Percentiles rank a stretch among this genome's conserved stretches.
These are phyloP conservation scores for Plasmodium malariae DNA, from an alignment of 169 alveolate species.

Conservation along the genomic window DNA sequence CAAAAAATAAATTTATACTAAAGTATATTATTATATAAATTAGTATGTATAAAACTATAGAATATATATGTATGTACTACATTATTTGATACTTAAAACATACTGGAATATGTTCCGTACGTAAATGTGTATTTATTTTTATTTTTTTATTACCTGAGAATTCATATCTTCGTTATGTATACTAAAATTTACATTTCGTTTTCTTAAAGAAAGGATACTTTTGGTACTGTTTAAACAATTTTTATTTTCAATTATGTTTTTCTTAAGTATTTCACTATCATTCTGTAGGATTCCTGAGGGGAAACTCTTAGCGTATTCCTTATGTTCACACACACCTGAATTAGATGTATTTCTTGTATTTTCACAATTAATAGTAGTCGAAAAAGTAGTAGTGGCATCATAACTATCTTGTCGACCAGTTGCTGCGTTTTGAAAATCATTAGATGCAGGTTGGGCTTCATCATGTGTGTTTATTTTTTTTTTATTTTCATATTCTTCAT, in stretches of 20 bases:
- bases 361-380: conserved; percentile 4
- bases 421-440: conserved; percentile 1
- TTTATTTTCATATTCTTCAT: conserved; percentile 40
- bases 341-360: conserved; percentile 3
- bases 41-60: neutral
- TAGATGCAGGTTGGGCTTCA: conserved; percentile 17
- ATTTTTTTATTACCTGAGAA: conserved; percentile 34
- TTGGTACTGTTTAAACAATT: conserved; percentile 3
- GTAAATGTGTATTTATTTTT: neutral
- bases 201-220: conserved; percentile 28
- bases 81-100: neutral
- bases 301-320: neutral
- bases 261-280: conserved; percentile 19
- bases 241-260: conserved; percentile 9
- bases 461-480: conserved; percentile 8
- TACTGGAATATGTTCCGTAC: neutral
- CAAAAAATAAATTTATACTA: too few relatives aligned
- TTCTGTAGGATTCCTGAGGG: conserved; percentile 29
- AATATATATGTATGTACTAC: conserved; percentile 11
- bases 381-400: too few relatives aligned
- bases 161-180: conserved; percentile 27
- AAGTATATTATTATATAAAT: too few relatives aligned
- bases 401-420: conserved; percentile 9
- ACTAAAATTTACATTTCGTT: conserved; percentile 28
- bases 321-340: conserved; percentile 16